phyloP scores from a whole-genome alignment of 2,329 filamentous ascomycete species.

The Talaromyces sp. region DNA sequence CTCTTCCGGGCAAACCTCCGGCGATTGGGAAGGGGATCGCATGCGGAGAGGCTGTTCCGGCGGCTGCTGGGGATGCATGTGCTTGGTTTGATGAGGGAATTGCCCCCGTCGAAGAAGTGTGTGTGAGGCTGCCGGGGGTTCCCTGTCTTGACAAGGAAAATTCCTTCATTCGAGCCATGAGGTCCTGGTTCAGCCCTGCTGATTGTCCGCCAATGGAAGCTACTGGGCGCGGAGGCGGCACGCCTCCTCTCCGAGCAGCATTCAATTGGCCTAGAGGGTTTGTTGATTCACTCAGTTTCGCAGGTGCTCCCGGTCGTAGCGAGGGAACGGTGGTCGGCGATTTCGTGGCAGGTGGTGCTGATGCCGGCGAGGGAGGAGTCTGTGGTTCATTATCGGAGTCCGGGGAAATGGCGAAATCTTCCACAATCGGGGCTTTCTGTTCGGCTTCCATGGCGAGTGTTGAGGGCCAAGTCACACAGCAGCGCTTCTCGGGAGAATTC shows the following conservation, averaged over 20 bases:
- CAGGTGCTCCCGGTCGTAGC: slow-evolving; percentile 16
- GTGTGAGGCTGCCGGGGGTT: slow-evolving; percentile 39
- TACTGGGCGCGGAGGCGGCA: slow-evolving; percentile 20
- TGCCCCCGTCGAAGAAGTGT: slow-evolving; percentile 30
- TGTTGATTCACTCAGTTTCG: slow-evolving; percentile 53
- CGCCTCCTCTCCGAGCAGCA: slow-evolving; percentile 52
- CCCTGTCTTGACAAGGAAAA: slow-evolving; percentile 64
- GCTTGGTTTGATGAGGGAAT: slow-evolving; percentile 20
- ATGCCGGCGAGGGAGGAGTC: slow-evolving; percentile 17
- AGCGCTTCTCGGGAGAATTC: not conserved
- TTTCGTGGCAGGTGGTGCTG: slow-evolving; percentile 30
- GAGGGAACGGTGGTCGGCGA: slow-evolving; percentile 21
- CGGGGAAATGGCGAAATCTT: slow-evolving; percentile 17
- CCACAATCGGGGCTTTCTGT: slow-evolving; percentile 17
- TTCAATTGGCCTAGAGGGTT: slow-evolving; percentile 75
- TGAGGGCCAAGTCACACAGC: not conserved
- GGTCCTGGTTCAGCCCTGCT: slow-evolving; percentile 57
- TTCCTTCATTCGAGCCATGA: slow-evolving; percentile 65
- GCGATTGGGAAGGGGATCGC: slow-evolving; percentile 20
- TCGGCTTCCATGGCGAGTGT: slow-evolving; percentile 17
- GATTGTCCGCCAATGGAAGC: slow-evolving; percentile 37
- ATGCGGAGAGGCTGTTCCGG: slow-evolving; percentile 10
- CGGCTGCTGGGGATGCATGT: slow-evolving; percentile 11
- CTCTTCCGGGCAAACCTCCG: slow-evolving; percentile 27
- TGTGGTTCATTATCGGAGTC: slow-evolving; percentile 18